Base-by-base conservation (phyloP, 805 yeast genomes). In the Candida bentonensis region DNA sequence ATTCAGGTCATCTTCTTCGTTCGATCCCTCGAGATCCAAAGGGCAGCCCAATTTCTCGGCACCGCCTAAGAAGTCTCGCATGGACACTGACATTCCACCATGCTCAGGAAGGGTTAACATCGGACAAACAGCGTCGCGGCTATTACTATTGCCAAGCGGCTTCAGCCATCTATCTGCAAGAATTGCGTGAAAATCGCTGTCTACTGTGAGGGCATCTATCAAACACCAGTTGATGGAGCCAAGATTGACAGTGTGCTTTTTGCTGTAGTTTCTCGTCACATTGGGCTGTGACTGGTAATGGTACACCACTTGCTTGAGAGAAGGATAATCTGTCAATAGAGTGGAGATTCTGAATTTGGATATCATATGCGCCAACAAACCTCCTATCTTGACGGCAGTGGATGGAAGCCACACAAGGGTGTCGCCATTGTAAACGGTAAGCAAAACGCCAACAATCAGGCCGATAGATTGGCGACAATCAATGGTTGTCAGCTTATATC, bases 31-130 rank as follows among this genome's bases (percentile, higher is more conserved):
- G 3, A 64, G 63, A 30, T 64, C 58, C 27, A 71, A 60, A 1
- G 65, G 54, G 40, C 76, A 68, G 3, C 84, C 83, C 45, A 80
- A 54, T 41, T 74, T 73, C 20, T 79, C 83, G 44, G 74, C 74
- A 3, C 74, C 74, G 2, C 85, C 87, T 15, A 88, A 65, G 86
- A 95, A 89, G 60, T 92, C 99, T 51, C 94, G 71, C 72, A 87
- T 74, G 1, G 96, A 78, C 4, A 92, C 77, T 11, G 88, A 87
- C 76, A 89, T 84, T 2, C 99, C 99, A 26, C 98, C 98, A 55
- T 87, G 94, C 57, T 92, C 98, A 50, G 83, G 76, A 42, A 92
- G 65, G 0, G 96, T 82, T 39, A 92, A 67, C 68, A 92, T 73
- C 0, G 99, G 99, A 0, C 95, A 79, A 23, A 87, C 80, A 3